Evolutionary conservation across 2,329 filamentous ascomycete species (phyloP), one percentile per base, ranked within the genome.

Genomic region (Apiospora hydei): DNA sequence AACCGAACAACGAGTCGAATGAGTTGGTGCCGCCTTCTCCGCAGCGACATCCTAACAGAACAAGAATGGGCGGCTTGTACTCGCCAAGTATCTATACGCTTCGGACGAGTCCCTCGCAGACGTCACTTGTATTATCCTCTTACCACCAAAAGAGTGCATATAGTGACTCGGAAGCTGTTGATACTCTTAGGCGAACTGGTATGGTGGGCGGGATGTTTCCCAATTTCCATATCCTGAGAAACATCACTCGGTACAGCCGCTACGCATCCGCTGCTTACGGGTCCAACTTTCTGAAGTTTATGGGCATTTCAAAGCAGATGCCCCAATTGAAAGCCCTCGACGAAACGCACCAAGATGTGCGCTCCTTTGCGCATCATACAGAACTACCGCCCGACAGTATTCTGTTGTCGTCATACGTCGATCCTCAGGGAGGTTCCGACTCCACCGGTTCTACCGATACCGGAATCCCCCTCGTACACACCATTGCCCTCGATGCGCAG

Each of bases 381-480:
- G 86, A 88, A 67, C 85, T 89, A 0, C 85, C 88, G 3, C 83
- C 88, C 0, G 84, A 86, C 53, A 91, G 87, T 69, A 88, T 93
- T 66, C 82, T 94, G 1, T 82, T 94, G 3, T 91, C 92, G 0
- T 94, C 92, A 0, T 93, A 92, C 77, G 88, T 92, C 53, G 92
- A 94, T 76, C 87, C 90, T 2, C 88, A 91, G 71, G 92, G 92
- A 43, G 91, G 91, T 3, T 88, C 90, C 1, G 91, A 93, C 76
- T 86, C 89, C 0, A 87, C 88, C 4, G 91, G 92, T 0, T 87
- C 90, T 30, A 92, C 89, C 1, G 88, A 89, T 47, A 91, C 89
- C 0, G 91, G 91, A 0, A 88, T 93, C 71, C 92, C 92, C 1
- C 84, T 94, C 24, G 91, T 94, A 2, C 92, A 94, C 80, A 94